A percentile compares a stretch with the other conserved stretches of the same genome.
Evolutionary conservation across 139 green algal species (phyloP).

Genomic region (Chlorella vulgaris): DNA sequence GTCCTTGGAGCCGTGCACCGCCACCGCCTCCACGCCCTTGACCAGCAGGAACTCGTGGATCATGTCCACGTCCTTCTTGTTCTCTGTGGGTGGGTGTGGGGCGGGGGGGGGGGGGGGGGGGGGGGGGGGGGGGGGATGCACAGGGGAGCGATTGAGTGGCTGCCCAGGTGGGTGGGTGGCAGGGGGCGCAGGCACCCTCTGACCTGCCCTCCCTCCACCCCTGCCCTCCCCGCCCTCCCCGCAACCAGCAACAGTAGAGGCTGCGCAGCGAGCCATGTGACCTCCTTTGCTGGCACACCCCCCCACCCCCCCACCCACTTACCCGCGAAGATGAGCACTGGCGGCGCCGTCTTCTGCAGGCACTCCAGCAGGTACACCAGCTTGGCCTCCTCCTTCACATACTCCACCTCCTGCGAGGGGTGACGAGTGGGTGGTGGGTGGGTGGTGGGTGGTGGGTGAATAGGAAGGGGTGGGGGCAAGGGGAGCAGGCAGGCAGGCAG

Average conservation of each 20-base stretch:
- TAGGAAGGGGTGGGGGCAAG: no score
- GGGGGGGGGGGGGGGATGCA: background rate
- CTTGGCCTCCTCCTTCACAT: conserved; percentile 98
- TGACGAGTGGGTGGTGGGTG: background rate
- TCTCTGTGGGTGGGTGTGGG: conserved; percentile 61
- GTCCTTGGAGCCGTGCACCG: conserved; percentile 96
- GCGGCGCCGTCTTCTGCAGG: conserved; percentile 97
- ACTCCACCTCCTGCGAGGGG: conserved; percentile 92
- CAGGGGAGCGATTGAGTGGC: background rate
- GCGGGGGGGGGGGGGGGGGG: background rate
- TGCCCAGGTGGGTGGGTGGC: background rate
- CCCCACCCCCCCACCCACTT: background rate
- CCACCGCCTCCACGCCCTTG: conserved; percentile 95
- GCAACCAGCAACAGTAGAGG: no score
- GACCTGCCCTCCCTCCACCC: no score
- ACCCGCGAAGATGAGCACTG: conserved; percentile 94
- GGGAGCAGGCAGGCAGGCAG: no score
- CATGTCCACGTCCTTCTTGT: conserved; percentile 96
- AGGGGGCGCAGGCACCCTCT: no score
- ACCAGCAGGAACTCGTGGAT: conserved; percentile 95
- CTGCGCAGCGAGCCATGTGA: background rate
- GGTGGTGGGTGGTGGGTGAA: background rate
- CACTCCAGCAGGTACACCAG: conserved; percentile 94
- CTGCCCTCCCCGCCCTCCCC: no score
- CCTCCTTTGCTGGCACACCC: background rate